Evolutionary conservation across 225 moss, liverwort and hornwort genomes (phyloP).

Genomic region (Asterella californica): DNA sequence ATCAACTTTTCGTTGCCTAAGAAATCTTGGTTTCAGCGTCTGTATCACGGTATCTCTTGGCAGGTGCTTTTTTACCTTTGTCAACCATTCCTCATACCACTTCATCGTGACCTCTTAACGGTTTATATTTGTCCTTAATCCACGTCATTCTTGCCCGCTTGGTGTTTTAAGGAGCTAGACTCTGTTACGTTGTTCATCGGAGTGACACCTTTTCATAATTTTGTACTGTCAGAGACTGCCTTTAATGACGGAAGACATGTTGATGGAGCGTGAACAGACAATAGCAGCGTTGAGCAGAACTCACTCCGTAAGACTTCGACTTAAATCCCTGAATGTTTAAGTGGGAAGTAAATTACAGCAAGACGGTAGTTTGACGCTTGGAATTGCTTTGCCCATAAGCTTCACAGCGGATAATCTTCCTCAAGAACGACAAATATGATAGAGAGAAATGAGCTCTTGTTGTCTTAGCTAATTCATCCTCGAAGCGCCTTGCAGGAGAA

Average conservation of each 20-base stretch:
- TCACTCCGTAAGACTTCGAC: slow-evolving; percentile 40
- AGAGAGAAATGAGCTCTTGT: neutral
- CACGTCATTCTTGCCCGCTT: neutral
- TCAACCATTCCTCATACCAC: neutral
- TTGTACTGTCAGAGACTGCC: slow-evolving; percentile 57
- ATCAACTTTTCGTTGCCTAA: neutral
- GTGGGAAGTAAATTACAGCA: neutral
- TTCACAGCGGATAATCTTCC: neutral
- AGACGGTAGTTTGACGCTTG: neutral
- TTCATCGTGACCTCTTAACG: neutral
- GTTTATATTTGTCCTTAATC: neutral
- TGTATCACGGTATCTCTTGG: too few relatives aligned
- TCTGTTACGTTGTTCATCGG: neutral
- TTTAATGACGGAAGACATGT: slow-evolving; percentile 90
- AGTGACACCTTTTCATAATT: neutral
- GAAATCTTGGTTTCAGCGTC: neutral
- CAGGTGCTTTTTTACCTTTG: neutral
- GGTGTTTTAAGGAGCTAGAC: neutral
- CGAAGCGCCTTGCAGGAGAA: slow-evolving; percentile 50
- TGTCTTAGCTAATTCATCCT: neutral
- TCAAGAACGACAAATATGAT: neutral
- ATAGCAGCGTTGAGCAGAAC: slow-evolving; percentile 66
- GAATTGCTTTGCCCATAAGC: neutral
- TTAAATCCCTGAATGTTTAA: neutral
- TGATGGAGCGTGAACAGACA: slow-evolving; percentile 79